Base-by-base conservation (phyloP, 1,139 yeast genomes). In the Geotrichum fermentans region DNA sequence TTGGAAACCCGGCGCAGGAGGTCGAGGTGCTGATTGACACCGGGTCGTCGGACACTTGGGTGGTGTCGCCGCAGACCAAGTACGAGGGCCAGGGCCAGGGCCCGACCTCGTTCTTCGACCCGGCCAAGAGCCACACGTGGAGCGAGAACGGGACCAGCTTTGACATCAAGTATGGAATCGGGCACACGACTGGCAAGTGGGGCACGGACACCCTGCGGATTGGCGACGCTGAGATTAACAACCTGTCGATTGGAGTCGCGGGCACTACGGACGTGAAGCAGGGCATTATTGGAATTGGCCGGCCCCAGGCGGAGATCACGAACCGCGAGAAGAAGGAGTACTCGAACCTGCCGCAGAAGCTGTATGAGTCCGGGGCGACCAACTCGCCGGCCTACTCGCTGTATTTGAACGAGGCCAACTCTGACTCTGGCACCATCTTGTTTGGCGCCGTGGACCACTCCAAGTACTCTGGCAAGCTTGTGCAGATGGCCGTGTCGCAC, bases 161-260 rank as follows among this genome's bases (percentile, higher is more conserved):
- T 58, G 54, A 56, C 20, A 82, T 83, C 53, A 54, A 68, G 32
- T 83, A 83, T 59, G 88, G 82, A 28, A 88, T 82, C 62, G 67
- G 69, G 2, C 71, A 81, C 13, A 87, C 89, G 2, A 54, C 62
- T 3, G 92, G 92, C 33, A 56, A 69, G 38, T 82, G 82, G 82
- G 82, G 79, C 16, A 60, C 64, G 42, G 83, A 77, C 55, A 62
- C 61, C 43, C 70, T 78, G 24, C 52, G 50, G 14, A 58, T 78
- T 47, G 77, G 74, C 26, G 67, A 66, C 45, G 60, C 69, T 16
- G 63, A 69, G 6, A 65, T 79, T 14, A 54, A 67, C 10, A 58
- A 65, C 50, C 64, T 76, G 43, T 70, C 74, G 14, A 71, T 79
- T 61, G 83, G 80, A 4, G 65, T 77, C 40, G 80, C 77, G 21